Conservation (phyloP, 805 yeast genomes). For the Kockiozyma suomiensis region DNA sequence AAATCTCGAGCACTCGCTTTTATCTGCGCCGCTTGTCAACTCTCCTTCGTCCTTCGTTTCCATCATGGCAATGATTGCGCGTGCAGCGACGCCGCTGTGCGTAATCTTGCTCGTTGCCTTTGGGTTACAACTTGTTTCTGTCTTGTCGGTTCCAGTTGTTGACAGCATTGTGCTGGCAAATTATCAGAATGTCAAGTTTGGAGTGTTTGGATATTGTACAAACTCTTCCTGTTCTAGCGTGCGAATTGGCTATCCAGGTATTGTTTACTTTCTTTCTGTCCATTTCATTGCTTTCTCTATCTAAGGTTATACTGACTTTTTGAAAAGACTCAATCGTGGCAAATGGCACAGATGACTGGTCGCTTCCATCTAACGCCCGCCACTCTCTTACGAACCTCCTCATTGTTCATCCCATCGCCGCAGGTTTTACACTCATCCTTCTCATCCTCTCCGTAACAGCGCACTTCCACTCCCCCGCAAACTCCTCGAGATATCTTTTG, state of each 20-base stretch:
- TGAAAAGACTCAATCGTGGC: slow-evolving; percentile 35
- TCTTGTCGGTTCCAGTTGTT: slow-evolving; percentile 64
- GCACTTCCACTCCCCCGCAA: slow-evolving; percentile 45
- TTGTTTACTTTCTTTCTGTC: slow-evolving; percentile 6
- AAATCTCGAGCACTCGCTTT: too few relatives aligned
- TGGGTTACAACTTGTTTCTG: slow-evolving; percentile 60
- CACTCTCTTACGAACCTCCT: slow-evolving; percentile 60
- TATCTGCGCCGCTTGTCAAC: too few relatives aligned
- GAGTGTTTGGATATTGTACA: slow-evolving; percentile 71
- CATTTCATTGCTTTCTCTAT: too few relatives aligned
- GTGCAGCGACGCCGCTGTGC: slow-evolving; percentile 36
- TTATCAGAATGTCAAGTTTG: slow-evolving; percentile 56
- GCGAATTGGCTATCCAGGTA: slow-evolving; percentile 49
- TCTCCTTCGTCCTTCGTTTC: not conserved
- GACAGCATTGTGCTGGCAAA: slow-evolving; percentile 52
- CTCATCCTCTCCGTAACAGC: slow-evolving; percentile 48
- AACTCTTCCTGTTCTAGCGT: slow-evolving; percentile 46
- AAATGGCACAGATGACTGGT: slow-evolving; percentile 46
- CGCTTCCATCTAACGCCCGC: slow-evolving; percentile 63
- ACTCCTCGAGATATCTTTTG: slow-evolving; percentile 51
- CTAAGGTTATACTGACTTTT: not conserved
- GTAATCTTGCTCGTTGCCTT: slow-evolving; percentile 52
- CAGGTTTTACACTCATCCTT: slow-evolving; percentile 56
- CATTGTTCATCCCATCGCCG: slow-evolving; percentile 68
- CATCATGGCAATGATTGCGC: slow-evolving; percentile 18